These are phyloP conservation scores for Phytophthora pluvialis DNA, from an alignment of 352 stramenopile species.

Conservation along the genomic window DNA sequence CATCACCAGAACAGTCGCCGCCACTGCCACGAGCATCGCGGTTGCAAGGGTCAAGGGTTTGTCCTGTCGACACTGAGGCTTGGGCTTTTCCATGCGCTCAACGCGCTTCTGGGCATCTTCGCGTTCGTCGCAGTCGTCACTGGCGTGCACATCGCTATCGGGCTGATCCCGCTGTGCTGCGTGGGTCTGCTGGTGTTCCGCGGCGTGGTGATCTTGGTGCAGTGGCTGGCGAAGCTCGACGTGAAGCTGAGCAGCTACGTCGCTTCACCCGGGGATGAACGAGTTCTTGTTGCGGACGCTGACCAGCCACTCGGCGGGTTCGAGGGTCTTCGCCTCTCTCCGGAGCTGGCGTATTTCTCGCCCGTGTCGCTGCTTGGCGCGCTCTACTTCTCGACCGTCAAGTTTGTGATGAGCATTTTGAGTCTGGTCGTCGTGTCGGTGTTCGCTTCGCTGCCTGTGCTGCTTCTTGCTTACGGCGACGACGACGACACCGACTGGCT, in stretches of 20 bases:
- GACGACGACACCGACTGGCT: constrained; percentile 30
- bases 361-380: constrained; percentile 61
- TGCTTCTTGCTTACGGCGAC: constrained; percentile 23
- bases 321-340: constrained; percentile 49
- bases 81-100: constrained; percentile 65
- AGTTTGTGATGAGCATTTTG: constrained; percentile 60
- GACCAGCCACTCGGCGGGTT: constrained; percentile 46
- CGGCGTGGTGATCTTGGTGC: constrained; percentile 50
- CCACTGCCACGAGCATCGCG: constrained; percentile 9
- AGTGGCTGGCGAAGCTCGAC: constrained; percentile 57
- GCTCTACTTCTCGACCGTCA: constrained; percentile 73
- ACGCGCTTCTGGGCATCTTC: constrained; percentile 57
- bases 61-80: constrained; percentile 57
- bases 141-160: constrained; percentile 43
- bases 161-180: constrained; percentile 67
- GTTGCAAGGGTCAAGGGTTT: constrained; percentile 29
- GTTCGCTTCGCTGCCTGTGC: constrained; percentile 38
- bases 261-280: constrained; percentile 43
- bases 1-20: constrained; percentile 30
- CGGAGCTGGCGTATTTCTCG: constrained; percentile 59
- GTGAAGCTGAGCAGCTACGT: constrained; percentile 75
- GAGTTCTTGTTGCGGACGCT: constrained; percentile 51
- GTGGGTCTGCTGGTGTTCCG: constrained; percentile 70
- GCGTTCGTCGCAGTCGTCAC: constrained; percentile 58
- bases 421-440: constrained; percentile 48